These are phyloP conservation scores for Millerago galiae DNA, from an alignment of 805 yeast species.

Conservation along the genomic window DNA sequence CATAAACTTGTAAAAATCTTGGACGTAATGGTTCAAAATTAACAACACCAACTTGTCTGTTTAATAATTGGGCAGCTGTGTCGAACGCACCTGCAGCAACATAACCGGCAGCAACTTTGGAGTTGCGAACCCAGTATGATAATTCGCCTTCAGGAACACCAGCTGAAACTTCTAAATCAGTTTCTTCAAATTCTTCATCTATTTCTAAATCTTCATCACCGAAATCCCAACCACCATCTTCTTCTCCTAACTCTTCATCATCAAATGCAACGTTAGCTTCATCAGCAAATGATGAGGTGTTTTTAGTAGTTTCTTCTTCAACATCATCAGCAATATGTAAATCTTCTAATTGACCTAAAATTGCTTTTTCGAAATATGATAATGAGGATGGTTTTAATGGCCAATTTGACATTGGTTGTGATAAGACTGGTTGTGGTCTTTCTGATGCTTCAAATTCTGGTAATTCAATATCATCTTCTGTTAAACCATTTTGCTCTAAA, in stretches of 20 bases:
- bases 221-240: conserved; percentile 64
- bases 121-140: conserved; percentile 79
- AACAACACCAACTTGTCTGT: conserved; percentile 82
- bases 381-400: conserved; percentile 68
- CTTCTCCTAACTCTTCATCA: conserved; percentile 44
- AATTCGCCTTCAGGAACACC: conserved; percentile 41
- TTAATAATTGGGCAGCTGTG: conserved; percentile 87
- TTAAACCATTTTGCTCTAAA: conserved; percentile 61
- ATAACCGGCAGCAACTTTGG: conserved; percentile 84
- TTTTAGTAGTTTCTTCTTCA: conserved; percentile 21
- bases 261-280: conserved; percentile 28
- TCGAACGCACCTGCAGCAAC: conserved; percentile 96
- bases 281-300: conserved; percentile 26
- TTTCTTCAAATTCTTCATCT: conserved; percentile 51
- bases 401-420: conserved; percentile 56
- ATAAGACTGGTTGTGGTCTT: conserved; percentile 43
- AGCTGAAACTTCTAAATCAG: conserved; percentile 32
- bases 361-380: conserved; percentile 81
- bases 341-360: conserved; percentile 70
- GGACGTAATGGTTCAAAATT: conserved; percentile 82
- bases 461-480: conserved; percentile 55
- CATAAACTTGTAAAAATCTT: conserved; percentile 80
- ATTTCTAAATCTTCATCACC: conserved; percentile 76
- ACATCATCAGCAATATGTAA: conserved; percentile 43
- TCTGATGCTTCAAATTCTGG: conserved; percentile 44